Evolutionary conservation across 495 filamentous ascomycete species (phyloP).

Genomic region (Niebla homalea): DNA sequence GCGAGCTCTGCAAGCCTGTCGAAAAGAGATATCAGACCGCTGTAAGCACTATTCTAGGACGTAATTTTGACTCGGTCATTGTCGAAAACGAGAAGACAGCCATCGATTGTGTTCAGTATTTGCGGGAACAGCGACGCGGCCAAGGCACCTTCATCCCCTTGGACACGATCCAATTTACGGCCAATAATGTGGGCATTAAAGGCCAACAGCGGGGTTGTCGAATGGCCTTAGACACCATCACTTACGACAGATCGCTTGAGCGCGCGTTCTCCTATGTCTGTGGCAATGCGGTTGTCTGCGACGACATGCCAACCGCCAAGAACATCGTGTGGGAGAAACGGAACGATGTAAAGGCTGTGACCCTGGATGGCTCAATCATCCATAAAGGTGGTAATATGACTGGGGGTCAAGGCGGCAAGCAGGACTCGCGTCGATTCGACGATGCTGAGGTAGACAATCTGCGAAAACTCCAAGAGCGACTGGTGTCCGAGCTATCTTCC

Average conservation of each 20-base stretch:
- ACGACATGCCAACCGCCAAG: constrained; percentile 72
- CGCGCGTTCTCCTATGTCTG: constrained; percentile 91
- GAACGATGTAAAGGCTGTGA: constrained; percentile 87
- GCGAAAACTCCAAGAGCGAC: constrained; percentile 54
- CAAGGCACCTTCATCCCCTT: constrained; percentile 88
- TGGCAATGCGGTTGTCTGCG: constrained; percentile 90
- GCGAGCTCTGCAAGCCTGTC: constrained; percentile 87
- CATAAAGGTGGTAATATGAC: constrained; percentile 98
- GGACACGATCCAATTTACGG: constrained; percentile 90
- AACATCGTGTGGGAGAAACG: constrained; percentile 75
- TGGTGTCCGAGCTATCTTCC: constrained; percentile 55
- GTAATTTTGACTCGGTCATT: constrained; percentile 85
- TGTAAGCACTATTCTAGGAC: constrained; percentile 80
- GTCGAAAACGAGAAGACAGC: constrained; percentile 95
- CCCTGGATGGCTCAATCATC: constrained; percentile 81
- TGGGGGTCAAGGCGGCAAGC: constrained; percentile 67
- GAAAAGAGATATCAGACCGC: constrained; percentile 92
- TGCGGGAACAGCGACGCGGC: constrained; percentile 74
- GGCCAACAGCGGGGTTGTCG: constrained; percentile 74
- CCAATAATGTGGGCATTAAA: constrained; percentile 78
- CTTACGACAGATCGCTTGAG: constrained; percentile 77
- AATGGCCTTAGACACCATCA: constrained; percentile 89
- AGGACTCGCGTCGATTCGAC: constrained; percentile 71
- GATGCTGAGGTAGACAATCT: constrained; percentile 78
- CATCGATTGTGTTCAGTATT: constrained; percentile 84